A percentile compares a stretch with the other conserved stretches of the same genome.
phyloP scores from a whole-genome alignment of 805 yeast genomes.

The Barnettozyma salicaria region DNA sequence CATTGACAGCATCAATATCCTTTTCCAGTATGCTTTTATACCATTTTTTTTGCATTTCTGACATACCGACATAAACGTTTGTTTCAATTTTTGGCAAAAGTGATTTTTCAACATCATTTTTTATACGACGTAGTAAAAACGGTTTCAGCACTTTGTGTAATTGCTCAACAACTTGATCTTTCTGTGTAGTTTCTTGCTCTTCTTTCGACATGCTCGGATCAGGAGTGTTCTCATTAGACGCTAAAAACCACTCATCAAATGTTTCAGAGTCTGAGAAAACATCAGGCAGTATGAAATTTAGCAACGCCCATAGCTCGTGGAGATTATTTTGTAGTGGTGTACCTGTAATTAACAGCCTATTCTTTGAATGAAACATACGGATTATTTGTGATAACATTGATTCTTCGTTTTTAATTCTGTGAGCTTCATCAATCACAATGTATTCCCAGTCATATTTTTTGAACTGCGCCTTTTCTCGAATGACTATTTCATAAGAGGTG shows the following conservation, averaged over 20 bases:
- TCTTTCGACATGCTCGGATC: slow-evolving; percentile 32
- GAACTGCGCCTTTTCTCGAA: slow-evolving; percentile 63
- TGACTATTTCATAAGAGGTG: slow-evolving; percentile 67
- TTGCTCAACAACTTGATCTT: slow-evolving; percentile 55
- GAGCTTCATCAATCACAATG: slow-evolving; percentile 78
- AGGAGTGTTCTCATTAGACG: slow-evolving; percentile 25
- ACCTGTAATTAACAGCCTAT: slow-evolving; percentile 71
- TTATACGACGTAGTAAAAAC: slow-evolving; percentile 67
- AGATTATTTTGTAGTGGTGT: slow-evolving; percentile 77
- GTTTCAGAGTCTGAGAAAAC: slow-evolving; percentile 67
- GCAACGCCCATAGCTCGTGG: slow-evolving; percentile 76
- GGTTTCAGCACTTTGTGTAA: slow-evolving; percentile 73
- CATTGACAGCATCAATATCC: slow-evolving; percentile 80
- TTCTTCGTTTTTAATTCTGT: slow-evolving; percentile 67
- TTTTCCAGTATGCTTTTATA: slow-evolving; percentile 71
- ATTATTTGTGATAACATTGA: slow-evolving; percentile 62
- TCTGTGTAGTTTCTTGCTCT: slow-evolving; percentile 29
- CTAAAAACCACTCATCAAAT: slow-evolving; percentile 68
- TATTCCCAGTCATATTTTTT: slow-evolving; percentile 70
- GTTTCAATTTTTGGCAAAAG: slow-evolving; percentile 69
- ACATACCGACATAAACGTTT: slow-evolving; percentile 68
- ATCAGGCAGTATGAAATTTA: slow-evolving; percentile 73
- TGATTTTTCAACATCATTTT: slow-evolving; percentile 76
- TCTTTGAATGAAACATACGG: slow-evolving; percentile 62
- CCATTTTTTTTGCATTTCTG: slow-evolving; percentile 76